Conservation (phyloP, 192 early-diverging fungal genomes). For the Coemansia sp. region DNA sequence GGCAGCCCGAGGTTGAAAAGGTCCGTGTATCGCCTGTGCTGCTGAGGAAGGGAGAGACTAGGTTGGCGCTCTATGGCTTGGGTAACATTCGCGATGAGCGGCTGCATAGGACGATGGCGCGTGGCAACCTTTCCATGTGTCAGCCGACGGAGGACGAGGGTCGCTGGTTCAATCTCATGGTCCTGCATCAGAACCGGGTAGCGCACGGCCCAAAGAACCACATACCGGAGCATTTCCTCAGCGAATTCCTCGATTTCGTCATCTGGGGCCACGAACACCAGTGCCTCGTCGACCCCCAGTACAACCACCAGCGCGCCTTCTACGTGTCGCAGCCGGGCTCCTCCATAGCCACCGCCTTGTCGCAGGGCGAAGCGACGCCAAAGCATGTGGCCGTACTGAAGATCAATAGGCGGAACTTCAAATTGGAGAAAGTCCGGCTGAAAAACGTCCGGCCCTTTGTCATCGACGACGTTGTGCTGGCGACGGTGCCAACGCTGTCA, state of each 20-base stretch:
- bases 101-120: conserved; percentile 72
- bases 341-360: conserved; percentile 86
- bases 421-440: conserved; percentile 71
- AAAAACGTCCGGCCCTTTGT: conserved; percentile 85
- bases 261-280: conserved; percentile 99
- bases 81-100: conserved; percentile 93
- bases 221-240: conserved; percentile 85
- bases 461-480: conserved; percentile 67
- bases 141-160: conserved; percentile 64
- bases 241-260: conserved; percentile 76
- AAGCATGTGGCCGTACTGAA: conserved; percentile 64
- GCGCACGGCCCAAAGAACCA: conserved; percentile 79
- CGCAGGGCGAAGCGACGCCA: conserved; percentile 73
- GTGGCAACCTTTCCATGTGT: conserved; percentile 70
- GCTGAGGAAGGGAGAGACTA: conserved; percentile 73
- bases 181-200: conserved; percentile 90
- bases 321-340: conserved; percentile 90
- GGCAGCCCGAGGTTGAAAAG: conserved; percentile 66
- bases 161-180: conserved; percentile 88
- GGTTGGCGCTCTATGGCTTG: conserved; percentile 83
- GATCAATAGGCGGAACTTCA: conserved; percentile 67
- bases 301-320: conserved; percentile 64
- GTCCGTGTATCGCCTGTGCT: conserved; percentile 78
- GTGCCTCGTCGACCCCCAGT: conserved; percentile 75
- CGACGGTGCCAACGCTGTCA: conserved; percentile 48